Percentiles rank a stretch among this genome's conserved stretches.
These are phyloP conservation scores for Saccharomycopsis sp. DNA, from an alignment of 805 yeast genomes.

Conservation along the genomic window DNA sequence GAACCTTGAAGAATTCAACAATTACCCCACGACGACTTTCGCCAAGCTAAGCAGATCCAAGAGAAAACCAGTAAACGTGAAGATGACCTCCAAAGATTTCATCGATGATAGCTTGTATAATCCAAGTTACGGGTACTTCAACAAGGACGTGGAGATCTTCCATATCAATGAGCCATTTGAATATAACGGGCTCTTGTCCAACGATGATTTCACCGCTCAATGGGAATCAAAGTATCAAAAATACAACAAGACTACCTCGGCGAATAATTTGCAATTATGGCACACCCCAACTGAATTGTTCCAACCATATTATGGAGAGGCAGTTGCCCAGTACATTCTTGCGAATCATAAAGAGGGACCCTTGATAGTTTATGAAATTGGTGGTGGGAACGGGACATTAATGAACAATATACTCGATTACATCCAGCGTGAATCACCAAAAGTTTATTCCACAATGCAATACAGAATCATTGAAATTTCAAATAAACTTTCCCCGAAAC, in stretches of 20 bases:
- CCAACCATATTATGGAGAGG: constrained; percentile 79
- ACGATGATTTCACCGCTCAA: constrained; percentile 60
- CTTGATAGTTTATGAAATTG: constrained; percentile 75
- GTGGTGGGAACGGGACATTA: constrained; percentile 85
- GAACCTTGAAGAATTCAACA: constrained; percentile 33
- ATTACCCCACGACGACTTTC: constrained; percentile 37
- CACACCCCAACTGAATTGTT: constrained; percentile 86
- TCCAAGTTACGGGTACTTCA: constrained; percentile 76
- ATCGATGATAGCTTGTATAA: constrained; percentile 82
- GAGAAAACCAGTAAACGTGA: constrained; percentile 50
- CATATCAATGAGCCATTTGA: constrained; percentile 49
- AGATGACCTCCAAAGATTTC: constrained; percentile 72
- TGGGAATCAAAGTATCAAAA: constrained; percentile 60
- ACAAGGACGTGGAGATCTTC: constrained; percentile 71
- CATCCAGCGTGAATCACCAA: constrained; percentile 57
- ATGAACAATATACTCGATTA: constrained; percentile 70
- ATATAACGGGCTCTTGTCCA: constrained; percentile 48
- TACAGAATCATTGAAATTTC: constrained; percentile 73
- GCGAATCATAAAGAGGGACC: constrained; percentile 45
- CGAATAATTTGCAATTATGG: constrained; percentile 56
- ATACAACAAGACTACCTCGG: constrained; percentile 34
- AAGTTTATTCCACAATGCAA: constrained; percentile 58
- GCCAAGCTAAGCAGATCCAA: constrained; percentile 25
- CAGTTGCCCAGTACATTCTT: constrained; percentile 72
- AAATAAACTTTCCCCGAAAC: constrained; percentile 52